These are phyloP conservation scores for Trichophyton equinum DNA, from an alignment of 2,329 filamentous ascomycete genomes.

Conservation along the genomic window DNA sequence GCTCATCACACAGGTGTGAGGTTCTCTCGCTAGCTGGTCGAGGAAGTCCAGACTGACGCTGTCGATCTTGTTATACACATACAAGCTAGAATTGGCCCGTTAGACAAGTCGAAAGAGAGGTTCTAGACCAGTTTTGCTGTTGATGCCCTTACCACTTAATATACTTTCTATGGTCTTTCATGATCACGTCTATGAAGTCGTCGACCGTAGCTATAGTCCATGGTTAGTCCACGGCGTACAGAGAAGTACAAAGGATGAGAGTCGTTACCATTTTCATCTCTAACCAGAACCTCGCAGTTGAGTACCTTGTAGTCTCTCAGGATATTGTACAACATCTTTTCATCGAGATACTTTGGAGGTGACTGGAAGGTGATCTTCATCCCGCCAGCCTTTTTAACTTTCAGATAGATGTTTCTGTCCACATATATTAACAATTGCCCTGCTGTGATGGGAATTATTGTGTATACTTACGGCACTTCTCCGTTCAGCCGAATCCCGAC, in stretches of 20 bases:
- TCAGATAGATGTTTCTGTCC: conserved; percentile 84
- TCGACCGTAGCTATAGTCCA: conserved; percentile 62
- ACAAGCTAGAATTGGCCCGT: conserved; percentile 45
- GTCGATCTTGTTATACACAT: conserved; percentile 99
- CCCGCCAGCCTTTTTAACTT: conserved; percentile 86
- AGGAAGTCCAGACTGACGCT: conserved; percentile 86
- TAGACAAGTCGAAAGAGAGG: background rate
- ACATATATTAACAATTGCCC: background rate
- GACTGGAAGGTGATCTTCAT: conserved; percentile 97
- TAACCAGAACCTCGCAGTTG: conserved; percentile 89
- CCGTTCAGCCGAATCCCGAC: conserved; percentile 90
- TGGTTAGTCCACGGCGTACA: background rate
- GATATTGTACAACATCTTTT: conserved; percentile 98
- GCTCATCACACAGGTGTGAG: conserved; percentile 90
- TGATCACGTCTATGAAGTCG: conserved; percentile 98
- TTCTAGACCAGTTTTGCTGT: background rate
- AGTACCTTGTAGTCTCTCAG: conserved; percentile 97
- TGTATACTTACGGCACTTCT: conserved; percentile 60
- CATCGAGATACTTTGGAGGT: conserved; percentile 81
- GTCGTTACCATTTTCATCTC: conserved; percentile 66
- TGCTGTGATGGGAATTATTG: background rate
- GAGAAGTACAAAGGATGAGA: background rate
- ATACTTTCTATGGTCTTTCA: conserved; percentile 98
- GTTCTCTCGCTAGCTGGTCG: conserved; percentile 81
- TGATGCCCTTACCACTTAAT: conserved; percentile 50